Percentiles rank a stretch among this genome's conserved stretches.
Evolutionary conservation across 2,329 filamentous ascomycete species (phyloP).

Genomic region (Colletotrichum navitas): DNA sequence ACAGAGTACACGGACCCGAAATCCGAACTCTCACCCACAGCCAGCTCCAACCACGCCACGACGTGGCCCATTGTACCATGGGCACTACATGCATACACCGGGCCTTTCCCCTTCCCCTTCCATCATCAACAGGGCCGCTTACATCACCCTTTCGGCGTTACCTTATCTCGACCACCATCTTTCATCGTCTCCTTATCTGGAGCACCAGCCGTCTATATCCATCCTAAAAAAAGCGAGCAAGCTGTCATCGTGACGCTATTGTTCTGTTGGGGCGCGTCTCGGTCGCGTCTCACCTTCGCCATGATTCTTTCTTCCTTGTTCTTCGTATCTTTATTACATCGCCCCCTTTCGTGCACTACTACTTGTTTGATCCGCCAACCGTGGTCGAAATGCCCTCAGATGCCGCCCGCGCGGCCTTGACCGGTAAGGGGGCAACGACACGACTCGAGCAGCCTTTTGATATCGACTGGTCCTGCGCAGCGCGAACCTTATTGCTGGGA

Average conservation of each 20-base stretch:
- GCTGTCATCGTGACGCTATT: conserved; percentile 4
- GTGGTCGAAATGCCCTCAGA: not conserved
- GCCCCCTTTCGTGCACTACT: not conserved
- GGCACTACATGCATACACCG: not conserved
- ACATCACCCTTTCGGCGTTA: conserved; percentile 2
- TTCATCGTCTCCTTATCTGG: conserved; percentile 8
- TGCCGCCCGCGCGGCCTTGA: not conserved
- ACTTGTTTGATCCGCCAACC: not conserved
- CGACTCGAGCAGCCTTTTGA: conserved; percentile 33
- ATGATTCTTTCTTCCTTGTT: conserved; percentile 3
- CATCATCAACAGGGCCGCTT: not conserved
- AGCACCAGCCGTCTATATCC: not conserved
- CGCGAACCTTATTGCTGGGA: conserved; percentile 21
- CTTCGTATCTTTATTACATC: not conserved
- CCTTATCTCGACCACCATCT: conserved; percentile 14
- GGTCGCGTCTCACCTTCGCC: conserved; percentile 29
- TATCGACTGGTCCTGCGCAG: conserved; percentile 13
- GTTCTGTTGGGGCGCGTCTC: conserved; percentile 24
- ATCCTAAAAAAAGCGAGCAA: not conserved
- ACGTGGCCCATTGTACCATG: conserved; percentile 8
- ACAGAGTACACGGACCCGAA: not conserved
- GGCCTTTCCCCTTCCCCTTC: not conserved
- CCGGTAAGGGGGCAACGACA: not conserved
- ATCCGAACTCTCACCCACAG: not conserved
- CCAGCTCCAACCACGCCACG: conserved; percentile 1